Percentiles rank a stretch among this genome's conserved stretches.
These are phyloP conservation scores for Xylaria digitata DNA, from an alignment of 2,329 filamentous ascomycete genomes.

Conservation along the genomic window DNA sequence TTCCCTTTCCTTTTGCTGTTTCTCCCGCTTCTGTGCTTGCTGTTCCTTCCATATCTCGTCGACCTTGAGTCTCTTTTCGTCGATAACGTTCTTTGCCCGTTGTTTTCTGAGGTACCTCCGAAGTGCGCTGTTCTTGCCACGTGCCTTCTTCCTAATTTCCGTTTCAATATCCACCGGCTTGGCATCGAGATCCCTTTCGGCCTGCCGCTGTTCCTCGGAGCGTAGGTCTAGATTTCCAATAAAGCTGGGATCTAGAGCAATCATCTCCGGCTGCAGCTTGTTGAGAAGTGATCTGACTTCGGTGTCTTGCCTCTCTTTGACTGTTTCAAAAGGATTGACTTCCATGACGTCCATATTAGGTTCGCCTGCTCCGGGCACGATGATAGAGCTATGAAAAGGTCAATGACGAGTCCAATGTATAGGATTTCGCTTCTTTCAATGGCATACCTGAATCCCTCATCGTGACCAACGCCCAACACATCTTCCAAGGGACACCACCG, in stretches of 20 bases:
- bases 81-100: conserved; percentile 91
- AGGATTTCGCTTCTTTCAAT: background rate
- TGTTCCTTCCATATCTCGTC: conserved; percentile 84
- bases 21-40: conserved; percentile 70
- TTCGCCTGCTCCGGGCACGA: conserved; percentile 95
- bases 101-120: conserved; percentile 93
- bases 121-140: conserved; percentile 90
- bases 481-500: conserved; percentile 97
- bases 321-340: conserved; percentile 93
- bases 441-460: conserved; percentile 77
- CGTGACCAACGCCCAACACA: conserved; percentile 85
- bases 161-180: conserved; percentile 68
- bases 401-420: conserved; percentile 55
- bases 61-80: conserved; percentile 89
- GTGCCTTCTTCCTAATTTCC: conserved; percentile 78
- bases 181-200: conserved; percentile 82
- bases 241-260: conserved; percentile 90
- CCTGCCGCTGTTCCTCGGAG: conserved; percentile 79
- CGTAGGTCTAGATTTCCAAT: conserved; percentile 88
- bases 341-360: conserved; percentile 96
- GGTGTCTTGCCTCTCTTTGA: conserved; percentile 89
- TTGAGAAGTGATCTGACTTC: conserved; percentile 92
- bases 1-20: conserved; percentile 71
- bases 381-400: conserved; percentile 58
- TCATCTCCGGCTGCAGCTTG: conserved; percentile 97